These are phyloP conservation scores for Pythium brachiatum DNA, from an alignment of 352 stramenopile species.

Conservation along the genomic window DNA sequence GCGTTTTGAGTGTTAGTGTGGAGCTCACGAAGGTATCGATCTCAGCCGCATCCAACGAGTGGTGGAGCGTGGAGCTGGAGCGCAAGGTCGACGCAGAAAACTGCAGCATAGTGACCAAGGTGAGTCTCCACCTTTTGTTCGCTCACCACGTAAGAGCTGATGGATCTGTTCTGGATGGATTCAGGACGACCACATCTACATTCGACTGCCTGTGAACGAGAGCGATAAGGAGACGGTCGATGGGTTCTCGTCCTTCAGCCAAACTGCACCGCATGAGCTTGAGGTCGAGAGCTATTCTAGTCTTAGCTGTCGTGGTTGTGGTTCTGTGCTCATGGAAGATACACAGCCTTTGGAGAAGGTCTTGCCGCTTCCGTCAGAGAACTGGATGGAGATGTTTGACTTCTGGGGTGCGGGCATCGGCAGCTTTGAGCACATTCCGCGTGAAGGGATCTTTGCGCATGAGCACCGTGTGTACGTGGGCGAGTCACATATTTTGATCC, in stretches of 20 bases:
- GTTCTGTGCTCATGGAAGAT: slow-evolving; percentile 17
- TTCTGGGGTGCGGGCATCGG: slow-evolving; percentile 80
- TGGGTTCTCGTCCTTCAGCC: slow-evolving; percentile 59
- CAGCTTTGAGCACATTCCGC: slow-evolving; percentile 76
- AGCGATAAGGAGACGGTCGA: slow-evolving; percentile 49
- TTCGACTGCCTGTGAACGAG: slow-evolving; percentile 50
- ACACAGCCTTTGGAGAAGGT: slow-evolving; percentile 44
- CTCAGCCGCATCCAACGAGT: slow-evolving; percentile 10
- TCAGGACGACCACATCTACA: slow-evolving; percentile 56
- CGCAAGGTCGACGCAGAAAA: slow-evolving; percentile 44
- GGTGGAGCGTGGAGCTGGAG: slow-evolving; percentile 59
- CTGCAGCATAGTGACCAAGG: slow-evolving; percentile 36
- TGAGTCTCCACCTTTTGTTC: slow-evolving; percentile 1
- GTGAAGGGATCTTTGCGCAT: slow-evolving; percentile 62
- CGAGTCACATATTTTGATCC: slow-evolving; percentile 61
- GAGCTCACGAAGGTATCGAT: slow-evolving; percentile 37
- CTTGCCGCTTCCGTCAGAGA: slow-evolving; percentile 68
- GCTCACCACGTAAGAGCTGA: neutral
- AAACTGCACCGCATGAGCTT: slow-evolving; percentile 43
- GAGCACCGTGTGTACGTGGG: slow-evolving; percentile 52
- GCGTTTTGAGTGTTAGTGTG: slow-evolving; percentile 32
- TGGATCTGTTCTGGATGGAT: neutral
- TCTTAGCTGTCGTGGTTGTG: slow-evolving; percentile 48
- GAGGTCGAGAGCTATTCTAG: slow-evolving; percentile 38
- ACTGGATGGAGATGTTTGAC: slow-evolving; percentile 89